Evolutionary conservation across 2,329 filamentous ascomycete species (phyloP).

Genomic region (Karstenula rhodostoma): DNA sequence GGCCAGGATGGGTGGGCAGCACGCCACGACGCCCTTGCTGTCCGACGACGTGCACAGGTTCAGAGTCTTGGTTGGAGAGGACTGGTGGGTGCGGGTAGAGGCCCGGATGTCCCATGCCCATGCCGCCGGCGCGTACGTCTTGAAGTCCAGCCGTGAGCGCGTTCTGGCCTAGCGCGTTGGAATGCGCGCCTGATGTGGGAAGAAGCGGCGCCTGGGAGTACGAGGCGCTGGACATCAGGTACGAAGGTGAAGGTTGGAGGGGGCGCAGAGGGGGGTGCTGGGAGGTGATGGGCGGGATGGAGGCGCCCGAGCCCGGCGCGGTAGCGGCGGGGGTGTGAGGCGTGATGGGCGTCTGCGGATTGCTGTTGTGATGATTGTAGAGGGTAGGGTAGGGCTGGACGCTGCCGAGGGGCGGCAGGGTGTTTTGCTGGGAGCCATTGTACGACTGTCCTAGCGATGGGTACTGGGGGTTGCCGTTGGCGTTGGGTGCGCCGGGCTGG

Average conservation of each 20-base stretch:
- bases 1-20: constrained; percentile 86
- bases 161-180: constrained; percentile 42
- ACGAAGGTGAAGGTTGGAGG: constrained; percentile 49
- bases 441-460: constrained; percentile 42
- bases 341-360: constrained; percentile 49
- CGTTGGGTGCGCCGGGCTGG: constrained; percentile 40
- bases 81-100: constrained; percentile 48
- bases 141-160: constrained; percentile 43
- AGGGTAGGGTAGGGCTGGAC: constrained; percentile 39
- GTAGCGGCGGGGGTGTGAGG: constrained; percentile 47
- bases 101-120: constrained; percentile 48
- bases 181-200: constrained; percentile 44
- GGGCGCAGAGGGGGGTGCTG: constrained; percentile 49
- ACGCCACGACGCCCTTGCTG: constrained; percentile 93
- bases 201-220: constrained; percentile 47
- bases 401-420: constrained; percentile 45
- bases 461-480: constrained; percentile 32
- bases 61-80: constrained; percentile 55
- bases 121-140: constrained; percentile 51
- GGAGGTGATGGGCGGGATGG: constrained; percentile 43
- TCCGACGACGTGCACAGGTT: constrained; percentile 90
- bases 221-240: constrained; percentile 43
- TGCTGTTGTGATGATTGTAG: constrained; percentile 46
- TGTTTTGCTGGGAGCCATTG: constrained; percentile 37
- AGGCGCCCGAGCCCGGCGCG: constrained; percentile 37